These are phyloP conservation scores for Diaporthe sp. DNA, from an alignment of 2,329 filamentous ascomycete species.

Conservation along the genomic window DNA sequence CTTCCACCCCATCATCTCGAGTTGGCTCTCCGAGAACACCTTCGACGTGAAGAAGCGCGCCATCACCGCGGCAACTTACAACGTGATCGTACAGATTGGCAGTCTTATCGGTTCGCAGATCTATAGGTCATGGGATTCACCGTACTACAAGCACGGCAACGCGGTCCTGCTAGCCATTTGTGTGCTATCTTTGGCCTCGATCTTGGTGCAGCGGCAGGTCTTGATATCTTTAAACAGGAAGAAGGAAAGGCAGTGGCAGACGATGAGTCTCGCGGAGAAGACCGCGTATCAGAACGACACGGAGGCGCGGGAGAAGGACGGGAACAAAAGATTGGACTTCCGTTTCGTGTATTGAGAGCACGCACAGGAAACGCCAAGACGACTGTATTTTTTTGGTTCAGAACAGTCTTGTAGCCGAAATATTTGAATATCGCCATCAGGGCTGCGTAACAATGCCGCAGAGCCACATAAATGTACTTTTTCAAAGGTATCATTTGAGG, in stretches of 20 bases:
- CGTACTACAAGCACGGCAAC: conserved; percentile 70
- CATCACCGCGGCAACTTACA: conserved; percentile 61
- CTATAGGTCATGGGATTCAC: conserved; percentile 64
- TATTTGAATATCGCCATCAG: not conserved
- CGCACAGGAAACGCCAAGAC: not conserved
- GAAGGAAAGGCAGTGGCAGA: conserved; percentile 60
- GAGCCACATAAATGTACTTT: not conserved
- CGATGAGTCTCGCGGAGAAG: conserved; percentile 59
- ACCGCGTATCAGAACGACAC: conserved; percentile 59
- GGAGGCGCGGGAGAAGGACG: conserved; percentile 58
- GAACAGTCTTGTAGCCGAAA: not conserved
- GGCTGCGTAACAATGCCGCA: not conserved
- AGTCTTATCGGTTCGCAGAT: conserved; percentile 60
- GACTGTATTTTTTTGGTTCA: not conserved
- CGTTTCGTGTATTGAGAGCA: conserved; percentile 56
- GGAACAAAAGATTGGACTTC: conserved; percentile 65
- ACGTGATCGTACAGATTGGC: conserved; percentile 61
- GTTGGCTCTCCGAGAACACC: conserved; percentile 64
- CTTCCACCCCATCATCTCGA: conserved; percentile 66
- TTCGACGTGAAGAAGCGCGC: conserved; percentile 64
- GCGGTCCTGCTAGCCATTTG: conserved; percentile 67
- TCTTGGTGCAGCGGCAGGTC: conserved; percentile 61
- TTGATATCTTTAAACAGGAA: conserved; percentile 60
- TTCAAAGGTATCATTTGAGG: not conserved
- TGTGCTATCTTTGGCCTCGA: conserved; percentile 61